A percentile compares a stretch with the other conserved stretches of the same genome.
These are phyloP conservation scores for Euphorbia peplus DNA, from an alignment of 345 rosid species.

Conservation along the genomic window DNA sequence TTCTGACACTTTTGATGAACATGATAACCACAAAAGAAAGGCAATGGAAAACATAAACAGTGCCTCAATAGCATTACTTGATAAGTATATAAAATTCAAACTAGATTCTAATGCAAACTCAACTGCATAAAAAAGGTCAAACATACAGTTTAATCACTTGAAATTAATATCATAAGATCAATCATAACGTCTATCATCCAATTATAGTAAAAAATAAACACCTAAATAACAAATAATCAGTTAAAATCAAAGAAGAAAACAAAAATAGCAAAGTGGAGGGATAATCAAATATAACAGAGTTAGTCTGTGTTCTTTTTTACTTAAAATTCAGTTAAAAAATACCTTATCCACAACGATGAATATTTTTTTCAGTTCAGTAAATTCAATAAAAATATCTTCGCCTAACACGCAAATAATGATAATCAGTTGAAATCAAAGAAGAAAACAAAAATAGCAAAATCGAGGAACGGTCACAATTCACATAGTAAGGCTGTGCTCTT, in stretches of 20 bases:
- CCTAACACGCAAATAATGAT: constrained; percentile 2
- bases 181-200: constrained; percentile 8
- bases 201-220: background rate
- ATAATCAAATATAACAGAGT: too few relatives aligned
- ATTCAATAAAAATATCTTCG: too few relatives aligned
- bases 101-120: background rate
- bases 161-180: constrained; percentile 2
- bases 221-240: constrained; percentile 1
- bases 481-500: too few relatives aligned
- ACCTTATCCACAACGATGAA: too few relatives aligned
- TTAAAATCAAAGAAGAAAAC: background rate
- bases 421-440: background rate
- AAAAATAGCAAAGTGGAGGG: background rate
- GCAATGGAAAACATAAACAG: background rate
- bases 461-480: background rate
- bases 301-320: too few relatives aligned
- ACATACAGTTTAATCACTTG: background rate
- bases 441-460: background rate
- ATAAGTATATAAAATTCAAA: background rate
- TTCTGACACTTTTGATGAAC: background rate
- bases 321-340: too few relatives aligned
- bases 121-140: background rate
- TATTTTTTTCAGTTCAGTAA: too few relatives aligned
- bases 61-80: background rate
- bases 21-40: background rate